phyloP scores from a whole-genome alignment of 805 yeast species.

The Teunomyces kruisii region DNA sequence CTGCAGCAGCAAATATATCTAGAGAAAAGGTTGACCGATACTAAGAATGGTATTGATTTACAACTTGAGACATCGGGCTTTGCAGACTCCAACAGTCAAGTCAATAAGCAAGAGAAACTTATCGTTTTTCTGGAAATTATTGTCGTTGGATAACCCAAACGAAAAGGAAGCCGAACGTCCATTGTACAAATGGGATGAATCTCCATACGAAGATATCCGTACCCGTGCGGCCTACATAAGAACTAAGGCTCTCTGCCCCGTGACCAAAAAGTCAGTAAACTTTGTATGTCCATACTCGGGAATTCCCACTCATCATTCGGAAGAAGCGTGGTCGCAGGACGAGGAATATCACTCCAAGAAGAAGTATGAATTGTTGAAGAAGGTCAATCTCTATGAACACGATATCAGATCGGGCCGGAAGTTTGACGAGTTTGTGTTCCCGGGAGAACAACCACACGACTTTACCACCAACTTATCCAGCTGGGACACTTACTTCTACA shows the following conservation, averaged over 20 bases:
- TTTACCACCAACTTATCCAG: constrained; percentile 70
- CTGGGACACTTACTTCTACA: constrained; percentile 94
- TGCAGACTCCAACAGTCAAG: neutral
- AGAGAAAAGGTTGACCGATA: neutral
- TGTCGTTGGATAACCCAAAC: constrained; percentile 34
- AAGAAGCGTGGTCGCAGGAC: constrained; percentile 87
- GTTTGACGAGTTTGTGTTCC: constrained; percentile 95
- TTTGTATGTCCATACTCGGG: constrained; percentile 93
- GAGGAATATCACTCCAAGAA: constrained; percentile 64
- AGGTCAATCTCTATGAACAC: constrained; percentile 91
- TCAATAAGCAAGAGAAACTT: constrained; percentile 20
- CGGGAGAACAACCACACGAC: constrained; percentile 74
- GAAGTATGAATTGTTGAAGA: constrained; percentile 71
- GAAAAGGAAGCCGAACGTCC: constrained; percentile 27
- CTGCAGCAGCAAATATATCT: neutral
- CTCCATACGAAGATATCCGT: constrained; percentile 84
- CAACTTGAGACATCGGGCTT: constrained; percentile 2
- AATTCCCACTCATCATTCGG: constrained; percentile 91
- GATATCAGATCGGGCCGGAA: constrained; percentile 91
- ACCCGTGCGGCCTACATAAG: constrained; percentile 89
- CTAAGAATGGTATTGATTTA: neutral
- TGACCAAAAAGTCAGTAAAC: constrained; percentile 74
- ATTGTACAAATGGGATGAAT: constrained; percentile 79
- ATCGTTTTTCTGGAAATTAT: constrained; percentile 39
- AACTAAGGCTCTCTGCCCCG: constrained; percentile 87